A percentile compares a stretch with the other conserved stretches of the same genome.
phyloP scores from a whole-genome alignment of 345 rosid species.

The Psidium guajava region DNA sequence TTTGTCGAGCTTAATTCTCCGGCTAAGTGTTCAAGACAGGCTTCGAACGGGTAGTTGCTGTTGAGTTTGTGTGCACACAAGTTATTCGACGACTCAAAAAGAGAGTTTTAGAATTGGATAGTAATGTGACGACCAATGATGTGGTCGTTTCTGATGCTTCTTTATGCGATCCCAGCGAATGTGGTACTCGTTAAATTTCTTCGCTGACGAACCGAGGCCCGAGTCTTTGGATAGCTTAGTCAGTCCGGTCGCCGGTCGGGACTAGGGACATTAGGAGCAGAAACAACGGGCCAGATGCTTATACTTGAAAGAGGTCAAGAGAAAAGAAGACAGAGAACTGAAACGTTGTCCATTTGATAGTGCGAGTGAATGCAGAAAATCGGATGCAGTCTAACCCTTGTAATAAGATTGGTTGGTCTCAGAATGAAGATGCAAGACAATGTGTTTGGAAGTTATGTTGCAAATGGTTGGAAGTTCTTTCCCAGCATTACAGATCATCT shows the following conservation, averaged over 20 bases:
- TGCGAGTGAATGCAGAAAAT: neutral
- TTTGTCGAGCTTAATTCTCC: neutral
- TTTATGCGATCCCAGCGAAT: neutral
- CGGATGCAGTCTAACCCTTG: neutral
- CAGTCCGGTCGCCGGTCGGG: neutral
- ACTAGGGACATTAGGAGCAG: neutral
- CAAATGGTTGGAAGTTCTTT: neutral
- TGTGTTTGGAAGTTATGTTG: neutral
- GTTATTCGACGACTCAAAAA: neutral
- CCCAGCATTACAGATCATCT: neutral
- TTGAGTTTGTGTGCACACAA: neutral
- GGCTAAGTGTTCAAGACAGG: neutral
- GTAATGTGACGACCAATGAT: neutral
- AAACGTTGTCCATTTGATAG: neutral
- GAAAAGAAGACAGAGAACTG: neutral
- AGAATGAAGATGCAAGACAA: neutral
- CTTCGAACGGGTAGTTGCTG: neutral
- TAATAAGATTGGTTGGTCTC: neutral
- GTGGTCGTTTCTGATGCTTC: neutral
- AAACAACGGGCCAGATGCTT: neutral
- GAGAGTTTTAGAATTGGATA: neutral
- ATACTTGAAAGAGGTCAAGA: neutral
- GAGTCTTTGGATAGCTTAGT: neutral
- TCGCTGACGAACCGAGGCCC: neutral
- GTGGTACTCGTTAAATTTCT: neutral